phyloP scores from a whole-genome alignment of 257 asterid species.

The Solanum neorickii region DNA sequence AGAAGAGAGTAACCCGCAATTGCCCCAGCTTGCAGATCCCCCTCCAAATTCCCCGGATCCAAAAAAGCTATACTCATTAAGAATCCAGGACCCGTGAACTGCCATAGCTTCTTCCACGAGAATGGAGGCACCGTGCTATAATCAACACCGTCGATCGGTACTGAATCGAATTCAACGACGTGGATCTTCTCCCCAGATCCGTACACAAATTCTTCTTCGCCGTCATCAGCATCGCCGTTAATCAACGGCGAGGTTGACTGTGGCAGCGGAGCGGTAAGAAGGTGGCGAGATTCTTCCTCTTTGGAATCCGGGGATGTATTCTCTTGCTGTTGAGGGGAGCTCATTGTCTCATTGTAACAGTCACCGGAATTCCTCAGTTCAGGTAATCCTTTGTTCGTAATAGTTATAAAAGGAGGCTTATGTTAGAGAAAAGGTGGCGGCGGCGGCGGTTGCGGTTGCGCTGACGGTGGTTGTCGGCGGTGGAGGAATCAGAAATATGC shows the following conservation, averaged over 20 bases:
- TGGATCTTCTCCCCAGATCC: slow-evolving; percentile 52
- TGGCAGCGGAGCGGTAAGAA: slow-evolving; percentile 22
- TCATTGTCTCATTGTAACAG: slow-evolving; percentile 24
- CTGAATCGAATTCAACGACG: slow-evolving; percentile 41
- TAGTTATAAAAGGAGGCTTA: not conserved
- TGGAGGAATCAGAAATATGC: not conserved
- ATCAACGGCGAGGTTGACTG: slow-evolving; percentile 15
- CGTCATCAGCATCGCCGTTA: slow-evolving; percentile 2
- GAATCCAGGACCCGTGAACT: slow-evolving; percentile 91
- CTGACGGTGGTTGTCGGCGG: not conserved
- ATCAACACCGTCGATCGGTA: slow-evolving; percentile 20
- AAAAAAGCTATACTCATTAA: slow-evolving; percentile 84
- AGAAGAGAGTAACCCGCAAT: slow-evolving; percentile 84
- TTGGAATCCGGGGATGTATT: slow-evolving; percentile 18
- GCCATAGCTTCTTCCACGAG: slow-evolving; percentile 69
- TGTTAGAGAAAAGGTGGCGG: not conserved
- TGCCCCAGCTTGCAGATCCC: slow-evolving; percentile 94
- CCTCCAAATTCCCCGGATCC: slow-evolving; percentile 96
- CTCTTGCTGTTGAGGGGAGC: slow-evolving; percentile 24
- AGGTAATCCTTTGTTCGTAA: not conserved
- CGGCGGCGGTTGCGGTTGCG: not conserved
- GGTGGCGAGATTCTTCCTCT: slow-evolving; percentile 46
- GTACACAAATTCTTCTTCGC: slow-evolving; percentile 39
- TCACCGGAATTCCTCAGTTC: not conserved
- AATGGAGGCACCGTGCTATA: slow-evolving; percentile 44